phyloP scores from a whole-genome alignment of 2,329 filamentous ascomycete species.

The Neofusicoccum kwambonambiense region DNA sequence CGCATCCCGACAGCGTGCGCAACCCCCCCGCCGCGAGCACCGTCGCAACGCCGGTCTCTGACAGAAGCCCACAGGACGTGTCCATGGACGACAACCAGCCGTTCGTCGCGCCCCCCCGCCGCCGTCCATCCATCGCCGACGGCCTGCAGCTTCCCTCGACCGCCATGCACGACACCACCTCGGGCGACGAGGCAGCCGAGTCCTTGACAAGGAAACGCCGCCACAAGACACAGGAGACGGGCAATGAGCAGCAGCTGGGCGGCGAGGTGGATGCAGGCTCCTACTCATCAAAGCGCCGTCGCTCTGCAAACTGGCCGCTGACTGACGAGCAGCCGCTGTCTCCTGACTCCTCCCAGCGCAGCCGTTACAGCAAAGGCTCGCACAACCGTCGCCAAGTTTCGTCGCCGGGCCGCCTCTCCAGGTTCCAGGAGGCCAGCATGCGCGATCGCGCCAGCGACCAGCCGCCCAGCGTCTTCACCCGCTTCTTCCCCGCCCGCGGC shows the following conservation, averaged over 20 bases:
- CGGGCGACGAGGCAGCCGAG: background rate
- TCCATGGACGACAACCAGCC: background rate
- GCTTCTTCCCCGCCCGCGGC: slow-evolving; percentile 30
- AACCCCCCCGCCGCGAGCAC: background rate
- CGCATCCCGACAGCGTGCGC: slow-evolving; percentile 12
- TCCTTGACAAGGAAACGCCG: slow-evolving; percentile 11
- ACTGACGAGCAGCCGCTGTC: slow-evolving; percentile 7
- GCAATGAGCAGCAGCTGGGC: background rate
- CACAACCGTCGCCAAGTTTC: slow-evolving; percentile 9
- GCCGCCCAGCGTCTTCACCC: slow-evolving; percentile 68
- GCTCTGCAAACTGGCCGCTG: slow-evolving; percentile 21
- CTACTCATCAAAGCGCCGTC: slow-evolving; percentile 20
- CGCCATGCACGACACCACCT: slow-evolving; percentile 3
- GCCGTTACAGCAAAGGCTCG: slow-evolving; percentile 9
- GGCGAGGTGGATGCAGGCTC: slow-evolving; percentile 7
- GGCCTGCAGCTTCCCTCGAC: slow-evolving; percentile 15
- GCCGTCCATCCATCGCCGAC: slow-evolving; percentile 11
- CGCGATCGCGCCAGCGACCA: slow-evolving; percentile 72
- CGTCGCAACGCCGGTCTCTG: background rate
- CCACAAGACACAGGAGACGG: slow-evolving; percentile 7
- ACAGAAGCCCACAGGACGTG: background rate
- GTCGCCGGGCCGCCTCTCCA: slow-evolving; percentile 57
- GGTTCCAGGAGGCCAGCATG: slow-evolving; percentile 78
- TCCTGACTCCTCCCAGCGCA: slow-evolving; percentile 7
- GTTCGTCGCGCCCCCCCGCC: background rate